A percentile compares a stretch with the other conserved stretches of the same genome.
Conservation (phyloP, 2,329 filamentous ascomycete genomes). For the Aspergillus neoniger region DNA sequence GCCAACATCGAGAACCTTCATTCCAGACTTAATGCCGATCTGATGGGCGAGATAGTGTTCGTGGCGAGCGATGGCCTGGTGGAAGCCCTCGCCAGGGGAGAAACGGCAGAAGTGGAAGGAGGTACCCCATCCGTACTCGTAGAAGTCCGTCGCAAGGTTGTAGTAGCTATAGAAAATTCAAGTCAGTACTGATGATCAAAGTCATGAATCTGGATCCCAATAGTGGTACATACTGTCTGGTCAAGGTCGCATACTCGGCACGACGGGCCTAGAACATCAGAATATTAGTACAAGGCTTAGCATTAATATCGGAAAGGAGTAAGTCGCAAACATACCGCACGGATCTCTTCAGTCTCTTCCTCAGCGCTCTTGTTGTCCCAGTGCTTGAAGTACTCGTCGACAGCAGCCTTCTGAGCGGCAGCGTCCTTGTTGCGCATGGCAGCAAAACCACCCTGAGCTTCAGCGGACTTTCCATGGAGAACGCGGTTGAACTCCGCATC, state of each 20-base stretch:
- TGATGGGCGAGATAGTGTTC: slow-evolving; percentile 95
- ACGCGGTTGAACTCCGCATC: slow-evolving; percentile 91
- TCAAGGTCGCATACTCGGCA: slow-evolving; percentile 89
- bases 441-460: slow-evolving; percentile 70
- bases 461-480: slow-evolving; percentile 74
- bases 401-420: slow-evolving; percentile 74
- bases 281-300: slow-evolving; percentile 18
- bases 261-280: slow-evolving; percentile 63
- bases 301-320: neutral
- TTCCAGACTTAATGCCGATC: slow-evolving; percentile 81
- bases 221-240: slow-evolving; percentile 70
- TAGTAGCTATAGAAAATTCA: slow-evolving; percentile 68
- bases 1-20: slow-evolving; percentile 92
- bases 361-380: slow-evolving; percentile 82
- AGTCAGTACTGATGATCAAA: slow-evolving; percentile 10
- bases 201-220: neutral
- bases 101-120: slow-evolving; percentile 98
- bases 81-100: slow-evolving; percentile 80
- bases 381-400: slow-evolving; percentile 94
- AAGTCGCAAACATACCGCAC: slow-evolving; percentile 61
- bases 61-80: slow-evolving; percentile 89
- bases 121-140: slow-evolving; percentile 95
- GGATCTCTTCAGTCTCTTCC: slow-evolving; percentile 78
- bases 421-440: slow-evolving; percentile 85
- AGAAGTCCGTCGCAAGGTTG: slow-evolving; percentile 92